Conservation (phyloP, 1,139 yeast species). For the Hyphopichia khmerensis region DNA sequence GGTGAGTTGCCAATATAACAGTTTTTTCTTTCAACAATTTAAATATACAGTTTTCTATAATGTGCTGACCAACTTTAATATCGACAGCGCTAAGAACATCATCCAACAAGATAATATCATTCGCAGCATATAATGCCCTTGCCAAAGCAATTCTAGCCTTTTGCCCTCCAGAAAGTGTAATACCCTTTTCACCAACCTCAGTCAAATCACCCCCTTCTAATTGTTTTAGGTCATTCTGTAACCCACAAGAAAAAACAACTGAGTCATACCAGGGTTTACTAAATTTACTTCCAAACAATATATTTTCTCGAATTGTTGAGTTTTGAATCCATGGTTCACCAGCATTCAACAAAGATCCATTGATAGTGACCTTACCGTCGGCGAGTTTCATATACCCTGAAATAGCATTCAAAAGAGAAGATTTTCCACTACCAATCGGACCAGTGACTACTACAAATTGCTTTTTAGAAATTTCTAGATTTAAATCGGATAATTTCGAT, state of each 20-base stretch:
- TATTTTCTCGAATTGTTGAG: conserved; percentile 27
- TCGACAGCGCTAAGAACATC: conserved; percentile 27
- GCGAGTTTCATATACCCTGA: conserved; percentile 22
- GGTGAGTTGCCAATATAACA: conserved; percentile 24
- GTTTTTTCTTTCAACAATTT: conserved; percentile 18
- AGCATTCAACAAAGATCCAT: conserved; percentile 17
- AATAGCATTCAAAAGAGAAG: conserved; percentile 21
- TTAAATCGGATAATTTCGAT: conserved; percentile 14
- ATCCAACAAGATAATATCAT: conserved; percentile 20
- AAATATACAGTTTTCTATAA: conserved; percentile 17
- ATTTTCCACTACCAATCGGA: conserved; percentile 23
- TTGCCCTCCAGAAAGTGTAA: conserved; percentile 26
- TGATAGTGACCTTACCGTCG: conserved; percentile 17
- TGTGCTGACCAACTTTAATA: conserved; percentile 22
- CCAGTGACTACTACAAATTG: conserved; percentile 24
- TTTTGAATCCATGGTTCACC: conserved; percentile 31
- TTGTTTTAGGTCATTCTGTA: conserved; percentile 20
- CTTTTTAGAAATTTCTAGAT: conserved; percentile 14
- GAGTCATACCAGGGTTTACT: conserved; percentile 17
- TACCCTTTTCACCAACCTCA: conserved; percentile 26
- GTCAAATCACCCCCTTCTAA: conserved; percentile 22
- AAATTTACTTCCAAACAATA: conserved; percentile 21
- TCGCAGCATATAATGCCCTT: conserved; percentile 20
- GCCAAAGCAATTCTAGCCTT: conserved; percentile 25
- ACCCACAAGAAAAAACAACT: conserved; percentile 23